phyloP scores from a whole-genome alignment of 1,284 basidiomycete genomes.

The Melampsora occidentalis region DNA sequence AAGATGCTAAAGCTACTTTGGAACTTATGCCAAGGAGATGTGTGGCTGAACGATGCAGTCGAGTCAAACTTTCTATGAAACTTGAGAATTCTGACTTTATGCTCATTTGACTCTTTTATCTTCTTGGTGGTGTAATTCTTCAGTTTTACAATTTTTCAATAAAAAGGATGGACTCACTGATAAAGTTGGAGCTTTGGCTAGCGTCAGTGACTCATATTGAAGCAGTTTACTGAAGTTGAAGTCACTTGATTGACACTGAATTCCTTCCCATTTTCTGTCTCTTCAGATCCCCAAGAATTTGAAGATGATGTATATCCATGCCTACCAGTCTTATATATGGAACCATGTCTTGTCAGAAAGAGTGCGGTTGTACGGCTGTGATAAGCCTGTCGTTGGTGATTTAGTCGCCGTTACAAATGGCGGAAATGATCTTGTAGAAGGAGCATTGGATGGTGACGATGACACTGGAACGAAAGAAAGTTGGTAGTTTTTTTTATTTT shows the following conservation, averaged over 20 bases:
- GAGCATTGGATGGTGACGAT: conserved; percentile 50
- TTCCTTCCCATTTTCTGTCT: conserved; percentile 17
- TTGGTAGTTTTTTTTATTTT: conserved; percentile 29
- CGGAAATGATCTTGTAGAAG: neutral
- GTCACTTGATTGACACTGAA: neutral
- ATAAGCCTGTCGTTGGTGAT: conserved; percentile 78
- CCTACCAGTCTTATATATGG: conserved; percentile 98
- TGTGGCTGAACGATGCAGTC: conserved; percentile 39
- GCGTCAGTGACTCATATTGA: conserved; percentile 59
- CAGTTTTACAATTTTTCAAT: conserved; percentile 41
- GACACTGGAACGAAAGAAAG: conserved; percentile 55
- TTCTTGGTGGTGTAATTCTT: neutral
- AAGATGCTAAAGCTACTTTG: conserved; percentile 32
- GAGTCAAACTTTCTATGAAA: neutral
- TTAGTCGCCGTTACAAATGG: conserved; percentile 62
- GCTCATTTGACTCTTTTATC: neutral
- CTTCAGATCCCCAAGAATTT: conserved; percentile 86
- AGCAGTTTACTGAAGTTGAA: conserved; percentile 1
- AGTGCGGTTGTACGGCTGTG: conserved; percentile 71
- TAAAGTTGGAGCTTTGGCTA: conserved; percentile 50
- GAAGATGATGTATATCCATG: conserved; percentile 95
- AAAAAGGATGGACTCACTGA: conserved; percentile 22
- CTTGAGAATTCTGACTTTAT: neutral
- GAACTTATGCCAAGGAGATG: conserved; percentile 40
- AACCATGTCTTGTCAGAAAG: conserved; percentile 92